Evolutionary conservation across 495 filamentous ascomycete genomes (phyloP).

Genomic region (Haplographium delicatum): DNA sequence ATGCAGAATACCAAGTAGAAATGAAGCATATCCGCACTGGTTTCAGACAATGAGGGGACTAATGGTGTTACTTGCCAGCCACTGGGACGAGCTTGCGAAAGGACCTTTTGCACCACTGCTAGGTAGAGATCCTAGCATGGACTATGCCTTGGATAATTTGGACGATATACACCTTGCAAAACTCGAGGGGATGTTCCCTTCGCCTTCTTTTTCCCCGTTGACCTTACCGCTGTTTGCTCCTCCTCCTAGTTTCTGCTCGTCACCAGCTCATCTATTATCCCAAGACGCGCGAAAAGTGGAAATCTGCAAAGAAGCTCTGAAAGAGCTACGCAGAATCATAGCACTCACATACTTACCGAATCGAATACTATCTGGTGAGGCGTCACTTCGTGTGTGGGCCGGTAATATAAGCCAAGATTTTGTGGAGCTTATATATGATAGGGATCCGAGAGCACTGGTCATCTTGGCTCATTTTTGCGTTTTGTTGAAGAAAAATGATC

Average conservation of each 20-base stretch:
- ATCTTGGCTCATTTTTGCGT: slow-evolving; percentile 35
- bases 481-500: slow-evolving; percentile 26
- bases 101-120: slow-evolving; percentile 7
- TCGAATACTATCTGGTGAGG: slow-evolving; percentile 10
- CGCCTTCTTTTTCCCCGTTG: background rate
- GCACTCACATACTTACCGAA: slow-evolving; percentile 17
- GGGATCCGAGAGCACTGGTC: slow-evolving; percentile 32
- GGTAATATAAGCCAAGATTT: slow-evolving; percentile 26
- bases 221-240: background rate
- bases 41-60: slow-evolving; percentile 11
- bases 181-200: slow-evolving; percentile 6
- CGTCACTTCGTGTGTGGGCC: slow-evolving; percentile 29
- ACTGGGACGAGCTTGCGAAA: slow-evolving; percentile 1
- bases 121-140: background rate
- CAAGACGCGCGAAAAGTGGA: slow-evolving; percentile 17
- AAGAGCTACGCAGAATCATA: slow-evolving; percentile 14
- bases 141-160: background rate
- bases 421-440: slow-evolving; percentile 25
- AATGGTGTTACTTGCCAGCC: background rate
- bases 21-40: slow-evolving; percentile 9
- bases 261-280: background rate
- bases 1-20: slow-evolving; percentile 5
- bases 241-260: background rate
- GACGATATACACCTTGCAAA: slow-evolving; percentile 9
- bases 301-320: slow-evolving; percentile 5